Percentiles rank a stretch among this genome's conserved stretches.
Evolutionary conservation across 768 basidiomycete species (phyloP).

Genomic region (Leccinum arenicola): DNA sequence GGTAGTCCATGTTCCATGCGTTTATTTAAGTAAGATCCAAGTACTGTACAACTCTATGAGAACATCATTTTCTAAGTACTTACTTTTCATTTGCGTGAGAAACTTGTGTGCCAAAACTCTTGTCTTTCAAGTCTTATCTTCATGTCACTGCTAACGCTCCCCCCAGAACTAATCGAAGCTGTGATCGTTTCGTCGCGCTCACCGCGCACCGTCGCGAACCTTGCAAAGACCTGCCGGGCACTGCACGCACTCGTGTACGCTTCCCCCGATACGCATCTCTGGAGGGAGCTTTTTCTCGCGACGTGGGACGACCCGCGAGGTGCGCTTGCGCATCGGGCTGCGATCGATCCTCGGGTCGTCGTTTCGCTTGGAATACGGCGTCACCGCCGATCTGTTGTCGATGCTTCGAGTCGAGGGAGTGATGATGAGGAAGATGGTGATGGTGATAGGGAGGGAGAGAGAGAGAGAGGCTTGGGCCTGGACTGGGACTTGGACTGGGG

Average conservation of each 20-base stretch:
- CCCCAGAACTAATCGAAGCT: slow-evolving; percentile 41
- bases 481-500: slow-evolving; percentile 22
- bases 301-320: slow-evolving; percentile 50
- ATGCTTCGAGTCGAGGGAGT: background rate
- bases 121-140: background rate
- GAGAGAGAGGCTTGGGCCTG: background rate
- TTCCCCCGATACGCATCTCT: slow-evolving; percentile 38
- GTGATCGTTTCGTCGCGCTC: slow-evolving; percentile 29
- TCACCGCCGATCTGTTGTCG: background rate
- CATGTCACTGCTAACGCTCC: slow-evolving; percentile 23
- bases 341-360: slow-evolving; percentile 22
- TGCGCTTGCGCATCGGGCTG: slow-evolving; percentile 26
- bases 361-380: background rate
- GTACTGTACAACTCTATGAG: too few relatives aligned
- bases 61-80: background rate
- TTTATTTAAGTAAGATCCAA: background rate
- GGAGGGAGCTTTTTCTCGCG: slow-evolving; percentile 47
- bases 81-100: background rate
- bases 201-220: slow-evolving; percentile 34
- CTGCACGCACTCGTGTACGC: slow-evolving; percentile 36
- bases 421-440: background rate
- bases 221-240: slow-evolving; percentile 36
- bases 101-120: background rate
- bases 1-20: background rate
- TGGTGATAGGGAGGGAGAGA: background rate